These are phyloP conservation scores for Tetracentron sinense DNA, from an alignment of 164 flowering plant genomes.

Conservation along the genomic window DNA sequence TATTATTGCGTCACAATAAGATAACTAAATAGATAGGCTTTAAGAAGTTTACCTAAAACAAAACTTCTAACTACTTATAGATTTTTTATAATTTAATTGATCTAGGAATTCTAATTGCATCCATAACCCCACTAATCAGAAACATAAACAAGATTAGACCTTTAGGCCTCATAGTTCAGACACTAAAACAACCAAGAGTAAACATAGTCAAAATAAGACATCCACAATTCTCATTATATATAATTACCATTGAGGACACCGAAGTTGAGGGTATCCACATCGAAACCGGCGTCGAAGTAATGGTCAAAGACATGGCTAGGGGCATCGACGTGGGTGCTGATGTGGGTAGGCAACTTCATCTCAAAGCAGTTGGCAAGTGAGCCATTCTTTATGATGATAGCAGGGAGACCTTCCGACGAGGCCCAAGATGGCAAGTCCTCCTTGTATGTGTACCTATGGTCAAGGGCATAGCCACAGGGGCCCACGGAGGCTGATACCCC, in stretches of 20 bases:
- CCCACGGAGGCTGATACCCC: too few species aligned
- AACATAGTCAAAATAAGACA: neutral
- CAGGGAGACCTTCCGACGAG: slow-evolving; percentile 37
- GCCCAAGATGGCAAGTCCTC: slow-evolving; percentile 55
- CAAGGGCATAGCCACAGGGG: too few species aligned
- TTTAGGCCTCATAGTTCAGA: neutral
- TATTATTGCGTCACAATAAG: too few species aligned
- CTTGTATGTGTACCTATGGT: slow-evolving; percentile 39
- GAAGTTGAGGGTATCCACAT: slow-evolving; percentile 82
- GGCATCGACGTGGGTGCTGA: slow-evolving; percentile 93
- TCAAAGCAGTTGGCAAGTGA: slow-evolving; percentile 64
- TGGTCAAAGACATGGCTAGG: slow-evolving; percentile 79
- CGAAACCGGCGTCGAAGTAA: slow-evolving; percentile 85
- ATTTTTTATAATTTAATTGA: too few species aligned
- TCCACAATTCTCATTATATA: too few species aligned
- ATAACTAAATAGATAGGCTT: too few species aligned
- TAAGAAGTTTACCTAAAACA: too few species aligned
- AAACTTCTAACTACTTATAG: too few species aligned
- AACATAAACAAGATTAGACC: neutral
- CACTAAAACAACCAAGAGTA: neutral
- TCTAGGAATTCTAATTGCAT: too few species aligned
- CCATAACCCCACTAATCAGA: neutral
- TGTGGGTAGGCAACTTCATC: slow-evolving; percentile 68
- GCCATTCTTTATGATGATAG: slow-evolving; percentile 85
- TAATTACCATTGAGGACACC: slow-evolving; percentile 70